These are phyloP conservation scores for Globisporangium acanthophoron DNA, from an alignment of 352 stramenopile genomes.

Conservation along the genomic window DNA sequence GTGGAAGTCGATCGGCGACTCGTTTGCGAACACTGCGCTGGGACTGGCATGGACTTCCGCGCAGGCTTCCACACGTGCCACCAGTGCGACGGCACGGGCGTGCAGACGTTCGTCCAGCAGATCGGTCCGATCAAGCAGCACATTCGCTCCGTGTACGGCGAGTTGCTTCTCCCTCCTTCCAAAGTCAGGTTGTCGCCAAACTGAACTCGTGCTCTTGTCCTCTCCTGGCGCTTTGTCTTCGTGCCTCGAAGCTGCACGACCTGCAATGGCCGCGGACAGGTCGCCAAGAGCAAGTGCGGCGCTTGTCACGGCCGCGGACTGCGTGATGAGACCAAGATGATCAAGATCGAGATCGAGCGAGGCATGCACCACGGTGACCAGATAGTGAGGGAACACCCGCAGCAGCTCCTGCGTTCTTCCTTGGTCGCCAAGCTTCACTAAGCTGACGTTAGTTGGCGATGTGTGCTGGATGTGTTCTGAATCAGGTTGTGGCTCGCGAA, in stretches of 20 bases:
- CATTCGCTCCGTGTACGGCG: conserved; percentile 15
- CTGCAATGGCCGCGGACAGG: background rate
- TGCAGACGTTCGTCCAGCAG: conserved; percentile 28
- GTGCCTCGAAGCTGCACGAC: background rate
- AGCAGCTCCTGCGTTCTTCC: background rate
- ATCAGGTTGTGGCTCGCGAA: background rate
- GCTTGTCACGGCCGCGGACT: conserved; percentile 10
- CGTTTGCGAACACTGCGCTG: conserved; percentile 36
- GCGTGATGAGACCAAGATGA: conserved; percentile 15
- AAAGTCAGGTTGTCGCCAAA: too few relatives aligned
- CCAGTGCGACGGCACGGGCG: conserved; percentile 25
- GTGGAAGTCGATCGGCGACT: conserved; percentile 22
- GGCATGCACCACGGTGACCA: conserved; percentile 34
- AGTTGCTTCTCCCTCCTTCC: background rate
- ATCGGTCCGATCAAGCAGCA: conserved; percentile 37
- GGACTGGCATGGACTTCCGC: conserved; percentile 25
- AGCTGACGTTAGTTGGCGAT: background rate
- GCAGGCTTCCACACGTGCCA: conserved; percentile 38
- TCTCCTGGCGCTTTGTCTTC: background rate
- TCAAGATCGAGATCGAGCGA: conserved; percentile 21
- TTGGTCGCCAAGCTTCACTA: background rate
- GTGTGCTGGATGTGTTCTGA: background rate
- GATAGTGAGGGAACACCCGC: conserved; percentile 10
- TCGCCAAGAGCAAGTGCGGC: background rate
- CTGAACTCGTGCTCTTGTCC: too few relatives aligned